Conservation (phyloP, 257 asterid genomes). For the Catharanthus roseus region DNA sequence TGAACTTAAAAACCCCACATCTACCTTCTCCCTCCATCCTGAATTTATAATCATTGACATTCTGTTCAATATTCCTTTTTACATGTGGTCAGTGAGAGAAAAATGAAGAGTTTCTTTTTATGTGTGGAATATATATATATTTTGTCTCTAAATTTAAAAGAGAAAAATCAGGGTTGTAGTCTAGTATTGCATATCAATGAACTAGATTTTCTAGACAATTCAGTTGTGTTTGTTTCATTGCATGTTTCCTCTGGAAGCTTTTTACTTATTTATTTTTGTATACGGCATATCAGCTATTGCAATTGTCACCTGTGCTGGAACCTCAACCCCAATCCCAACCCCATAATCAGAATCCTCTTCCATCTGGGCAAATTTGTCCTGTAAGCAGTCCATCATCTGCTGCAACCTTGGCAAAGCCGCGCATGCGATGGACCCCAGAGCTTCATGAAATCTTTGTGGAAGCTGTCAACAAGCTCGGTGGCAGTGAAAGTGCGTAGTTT, state of each 20-base stretch:
- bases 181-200: background rate
- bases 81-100: too few relatives aligned
- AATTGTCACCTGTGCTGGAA: constrained; percentile 27
- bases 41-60: background rate
- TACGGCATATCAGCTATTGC: constrained; percentile 41
- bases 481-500: constrained; percentile 62
- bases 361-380: constrained; percentile 29
- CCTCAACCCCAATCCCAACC: constrained; percentile 30
- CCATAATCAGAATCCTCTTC: constrained; percentile 24
- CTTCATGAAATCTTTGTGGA: constrained; percentile 76
- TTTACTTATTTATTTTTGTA: constrained; percentile 9
- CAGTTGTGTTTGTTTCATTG: background rate
- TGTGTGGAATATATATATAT: background rate
- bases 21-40: too few relatives aligned
- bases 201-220: background rate
- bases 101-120: background rate
- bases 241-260: background rate
- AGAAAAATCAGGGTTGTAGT: background rate
- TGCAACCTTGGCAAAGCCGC: constrained; percentile 47
- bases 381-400: constrained; percentile 44
- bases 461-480: constrained; percentile 79
- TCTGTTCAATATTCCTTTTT: background rate
- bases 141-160: too few relatives aligned
- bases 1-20: background rate
- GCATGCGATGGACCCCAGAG: constrained; percentile 97